Percentiles rank a stretch among this genome's conserved stretches.
phyloP scores from a whole-genome alignment of 1,284 basidiomycete genomes.

The Puccinia novopanici region DNA sequence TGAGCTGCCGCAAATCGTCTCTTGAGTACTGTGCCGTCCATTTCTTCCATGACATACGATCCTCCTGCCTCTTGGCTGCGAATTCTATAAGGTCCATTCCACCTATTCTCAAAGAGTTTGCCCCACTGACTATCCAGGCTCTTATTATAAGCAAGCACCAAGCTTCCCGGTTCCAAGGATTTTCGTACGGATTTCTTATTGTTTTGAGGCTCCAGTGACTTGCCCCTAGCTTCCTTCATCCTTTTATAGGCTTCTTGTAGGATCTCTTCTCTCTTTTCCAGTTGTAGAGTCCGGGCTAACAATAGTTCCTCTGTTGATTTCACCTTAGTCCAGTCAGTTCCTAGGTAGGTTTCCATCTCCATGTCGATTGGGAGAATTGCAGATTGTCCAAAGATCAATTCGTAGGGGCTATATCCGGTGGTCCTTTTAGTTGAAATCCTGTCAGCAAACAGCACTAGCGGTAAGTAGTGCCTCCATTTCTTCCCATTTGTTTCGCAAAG shows the following conservation, averaged over 20 bases:
- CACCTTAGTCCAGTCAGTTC: neutral
- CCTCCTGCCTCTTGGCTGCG: too few species aligned
- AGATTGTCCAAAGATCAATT: too few species aligned
- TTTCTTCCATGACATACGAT: too few species aligned
- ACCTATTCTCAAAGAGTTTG: constrained; percentile 25
- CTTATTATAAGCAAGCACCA: constrained; percentile 21
- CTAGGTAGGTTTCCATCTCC: too few species aligned
- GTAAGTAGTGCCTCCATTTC: constrained; percentile 3
- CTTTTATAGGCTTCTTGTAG: neutral
- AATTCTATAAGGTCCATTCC: too few species aligned
- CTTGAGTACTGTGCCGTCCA: too few species aligned
- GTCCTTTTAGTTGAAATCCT: neutral
- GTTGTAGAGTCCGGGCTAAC: neutral
- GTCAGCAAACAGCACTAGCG: neutral
- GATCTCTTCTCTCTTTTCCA: neutral
- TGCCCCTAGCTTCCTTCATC: neutral
- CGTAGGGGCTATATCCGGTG: too few species aligned
- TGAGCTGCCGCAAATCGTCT: too few species aligned
- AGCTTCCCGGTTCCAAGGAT: neutral
- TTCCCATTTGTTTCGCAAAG: too few species aligned
- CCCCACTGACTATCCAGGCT: constrained; percentile 15
- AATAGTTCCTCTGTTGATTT: neutral
- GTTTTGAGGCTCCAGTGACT: neutral
- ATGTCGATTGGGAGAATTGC: too few species aligned
- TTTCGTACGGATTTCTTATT: neutral